A percentile compares a stretch with the other conserved stretches of the same genome.
Evolutionary conservation across 805 yeast genomes (phyloP).

Genomic region (Wickerhamomyces queroliae): DNA sequence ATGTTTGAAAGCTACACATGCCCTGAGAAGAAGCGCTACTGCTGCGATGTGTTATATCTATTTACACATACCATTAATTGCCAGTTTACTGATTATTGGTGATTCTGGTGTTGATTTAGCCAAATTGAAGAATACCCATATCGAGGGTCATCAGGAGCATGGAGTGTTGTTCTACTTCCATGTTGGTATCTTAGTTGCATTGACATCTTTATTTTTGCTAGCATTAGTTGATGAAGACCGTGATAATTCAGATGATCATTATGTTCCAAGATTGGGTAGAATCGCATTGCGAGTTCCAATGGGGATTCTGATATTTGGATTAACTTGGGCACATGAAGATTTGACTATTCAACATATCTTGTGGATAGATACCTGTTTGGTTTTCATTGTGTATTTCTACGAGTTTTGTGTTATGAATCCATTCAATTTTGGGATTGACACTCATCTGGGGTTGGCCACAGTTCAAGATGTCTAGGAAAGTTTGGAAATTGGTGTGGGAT

Average conservation of each 20-base stretch:
- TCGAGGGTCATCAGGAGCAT: constrained; percentile 22
- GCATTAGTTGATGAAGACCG: constrained; percentile 39
- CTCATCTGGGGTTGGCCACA: constrained; percentile 4
- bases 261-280: constrained; percentile 31
- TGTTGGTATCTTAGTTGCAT: constrained; percentile 44
- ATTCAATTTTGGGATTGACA: constrained; percentile 2
- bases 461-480: not conserved
- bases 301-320: constrained; percentile 32
- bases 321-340: constrained; percentile 36
- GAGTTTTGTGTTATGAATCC: constrained; percentile 30
- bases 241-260: constrained; percentile 31
- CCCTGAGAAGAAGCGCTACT: constrained; percentile 40
- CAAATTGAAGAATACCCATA: constrained; percentile 21
- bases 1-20: constrained; percentile 41
- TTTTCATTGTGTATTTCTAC: constrained; percentile 28
- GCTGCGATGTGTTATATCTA: constrained; percentile 43
- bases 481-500: not conserved
- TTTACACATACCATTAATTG: constrained; percentile 46
- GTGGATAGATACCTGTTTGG: constrained; percentile 36
- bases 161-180: constrained; percentile 46
- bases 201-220: constrained; percentile 32
- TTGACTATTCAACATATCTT: constrained; percentile 32
- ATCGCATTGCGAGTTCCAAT: constrained; percentile 35
- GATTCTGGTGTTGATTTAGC: constrained; percentile 52
- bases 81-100: constrained; percentile 47